Base-by-base conservation (phyloP, 2,329 filamentous ascomycete species). In the Diaporthe sp. region DNA sequence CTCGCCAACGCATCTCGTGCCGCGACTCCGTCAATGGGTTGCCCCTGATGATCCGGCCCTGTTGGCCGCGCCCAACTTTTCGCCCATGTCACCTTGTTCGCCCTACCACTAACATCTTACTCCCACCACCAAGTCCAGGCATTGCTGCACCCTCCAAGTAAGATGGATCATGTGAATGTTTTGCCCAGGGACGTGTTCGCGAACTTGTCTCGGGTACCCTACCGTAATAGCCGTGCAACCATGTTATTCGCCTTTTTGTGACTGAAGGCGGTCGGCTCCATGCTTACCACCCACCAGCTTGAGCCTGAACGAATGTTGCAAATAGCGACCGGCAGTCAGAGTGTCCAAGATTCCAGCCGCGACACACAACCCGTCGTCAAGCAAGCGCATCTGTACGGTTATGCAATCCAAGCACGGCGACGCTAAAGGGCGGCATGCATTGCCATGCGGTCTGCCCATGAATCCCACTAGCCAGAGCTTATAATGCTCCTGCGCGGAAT, bases 41-140 rank as follows among this genome's bases (percentile, higher is more conserved):
- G 64, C 45, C 64, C 64, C 45, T 67, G 64, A 52, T 67, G 64
- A 67, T 67, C 64, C 64, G 64, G 64, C 64, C 30, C 45, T 67
- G 45, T 22, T 67, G 64, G 45, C 64, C 45, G 64, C 35, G 30
- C 30, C 61, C n/a, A 25, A 22, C 4, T 17, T 52, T 13, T 22
- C 13, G 13, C 47, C 40, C 64, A 38, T 67, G 45, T 52, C 30
- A 52, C 42, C 61, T 15, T 50, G 60, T 50, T 15, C 25, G 25
- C 60, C 25, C 4, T n/a, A 33, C 35, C 38, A 42, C 58, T 4
- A 6, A 28, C 17, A 35, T n/a, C 28, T 10, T 2, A 28, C 38
- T 33, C 25, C 40, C 6, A 60, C 35, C 22, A 40, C 33, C 35
- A 60, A 9, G 30, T n/a, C 54, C 30, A 57, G 28, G 35, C 57